phyloP scores from a whole-genome alignment of 1,284 basidiomycete species.

The Irpex sp. region DNA sequence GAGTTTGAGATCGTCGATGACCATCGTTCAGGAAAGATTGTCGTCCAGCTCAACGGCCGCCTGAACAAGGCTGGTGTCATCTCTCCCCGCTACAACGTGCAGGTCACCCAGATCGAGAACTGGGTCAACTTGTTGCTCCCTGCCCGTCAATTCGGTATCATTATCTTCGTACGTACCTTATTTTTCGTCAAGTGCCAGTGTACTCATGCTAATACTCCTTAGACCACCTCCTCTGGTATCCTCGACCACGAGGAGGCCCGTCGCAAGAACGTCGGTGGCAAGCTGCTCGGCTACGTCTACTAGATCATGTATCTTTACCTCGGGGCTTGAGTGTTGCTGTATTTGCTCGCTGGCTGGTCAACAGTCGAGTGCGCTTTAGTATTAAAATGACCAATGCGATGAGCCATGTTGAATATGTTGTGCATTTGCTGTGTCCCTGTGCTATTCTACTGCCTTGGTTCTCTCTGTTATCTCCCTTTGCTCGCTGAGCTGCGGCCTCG shows the following conservation, averaged over 20 bases:
- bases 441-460: background rate
- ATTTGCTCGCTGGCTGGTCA: background rate
- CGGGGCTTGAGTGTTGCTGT: background rate
- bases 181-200: too few species aligned
- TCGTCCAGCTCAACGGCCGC: conserved; percentile 97
- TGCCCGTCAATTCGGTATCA: conserved; percentile 93
- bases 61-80: conserved; percentile 99
- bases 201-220: conserved; percentile 3
- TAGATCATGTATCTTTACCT: conserved; percentile 33
- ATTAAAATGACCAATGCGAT: background rate
- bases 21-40: conserved; percentile 98
- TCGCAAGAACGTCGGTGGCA: conserved; percentile 96
- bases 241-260: conserved; percentile 99
- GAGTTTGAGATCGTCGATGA: conserved; percentile 99
- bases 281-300: conserved; percentile 84
- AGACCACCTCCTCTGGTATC: conserved; percentile 98
- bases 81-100: conserved; percentile 97
- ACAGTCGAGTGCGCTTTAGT: background rate
- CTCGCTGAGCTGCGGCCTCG: background rate
- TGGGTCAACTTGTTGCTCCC: conserved; percentile 95
- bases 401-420: background rate
- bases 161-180: conserved; percentile 48
- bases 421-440: background rate
- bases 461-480: background rate
- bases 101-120: conserved; percentile 87